Evolutionary conservation across 148 eudicot species (phyloP), one percentile per base, ranked within the genome.

Genomic region (Dysphania ambrosioides): DNA sequence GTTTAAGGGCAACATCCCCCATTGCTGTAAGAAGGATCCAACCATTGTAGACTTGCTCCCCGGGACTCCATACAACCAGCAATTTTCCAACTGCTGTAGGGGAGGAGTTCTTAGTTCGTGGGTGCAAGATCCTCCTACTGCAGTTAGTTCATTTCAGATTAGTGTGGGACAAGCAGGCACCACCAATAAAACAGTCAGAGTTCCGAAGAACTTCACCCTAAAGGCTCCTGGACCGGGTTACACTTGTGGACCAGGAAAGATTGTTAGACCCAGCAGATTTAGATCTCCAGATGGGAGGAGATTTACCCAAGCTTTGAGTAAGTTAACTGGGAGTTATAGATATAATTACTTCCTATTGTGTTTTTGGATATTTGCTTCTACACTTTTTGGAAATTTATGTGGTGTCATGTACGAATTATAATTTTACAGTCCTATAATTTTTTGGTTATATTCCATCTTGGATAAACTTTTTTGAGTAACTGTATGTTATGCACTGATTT

Each of bases 141-240:
- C 90, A 2, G 68, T 79, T 8, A 79, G 85, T 29, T 77, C 93
- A 0, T 89, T 89, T 76, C 93, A 89, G 77, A 24, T 89, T 34
- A 79, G 81, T 53, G 93, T 89, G 4, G 93, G 93, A 23, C 80
- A 63, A 38, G 72, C 88, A 68, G 93, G 93, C 55, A 85, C 88
- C 30, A 82, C 87, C 3, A 87, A 87, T 61, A 87, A 56, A 55
- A 89, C 93, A 0, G 93, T 89, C 44, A 87, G 66, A 73, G 64
- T 89, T 18, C 93, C 93, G 0, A 84, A 78, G 80, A 85, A 87
- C 80, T 85, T 77, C 47, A 89, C 91, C n/a, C 75, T 89, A 38
- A 73, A 34, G 47, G 83, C 91, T 12, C 93, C 93, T 7, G 93
- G 93, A 66, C 86, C 90, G 9, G 89, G 89, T 47, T 89, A 89